Base-by-base conservation (phyloP, 2,329 filamentous ascomycete species). In the Arthrocladium fulminans region DNA sequence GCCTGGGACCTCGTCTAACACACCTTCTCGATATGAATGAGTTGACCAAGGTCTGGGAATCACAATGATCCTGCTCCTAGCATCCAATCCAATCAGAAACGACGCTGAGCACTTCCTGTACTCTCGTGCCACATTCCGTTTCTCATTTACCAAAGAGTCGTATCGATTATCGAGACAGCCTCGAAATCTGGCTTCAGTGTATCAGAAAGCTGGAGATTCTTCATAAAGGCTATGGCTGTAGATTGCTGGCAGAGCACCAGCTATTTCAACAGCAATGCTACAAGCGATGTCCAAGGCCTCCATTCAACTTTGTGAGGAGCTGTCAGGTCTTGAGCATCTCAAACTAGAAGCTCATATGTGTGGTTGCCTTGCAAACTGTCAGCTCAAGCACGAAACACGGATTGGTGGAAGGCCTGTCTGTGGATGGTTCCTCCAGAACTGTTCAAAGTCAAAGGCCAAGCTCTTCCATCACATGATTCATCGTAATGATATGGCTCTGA, bases 161-260 rank as follows among this genome's bases (percentile, higher is more conserved):
- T 65, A 72, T 57, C 70, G 67, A 34, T 66, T 65, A 49, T 59
- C 60, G 41, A 52, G 45, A 59, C 59, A 42, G 54, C 60, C 37
- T 67, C 70, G 47, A 71, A 65, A 52, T 74, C 61, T 37, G 64
- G 66, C 47, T 69, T 52, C 73, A 61, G 13, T 69, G 69, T 34
- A 66, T 64, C 20, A 63, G 37, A 32, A 51, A 46, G n/a, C 19
- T 60, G 7, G 52, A 56, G 30, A 48, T 60, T 13, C 45, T 30
- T 15, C 51, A 58, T 20, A 34, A 23, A 8, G 54, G 55, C 2
- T 58, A 60, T 39, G 54, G 51, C 12, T 54, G 58, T 43, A 56
- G 57, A n/a, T 17, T 42, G 12, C 43, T 43, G 46, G 51, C 55
- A 41, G 50, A 45, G 3, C 48, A 58, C 27, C 47, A 51, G 7